Conservation (phyloP, 2,329 filamentous ascomycete species). For the Leptodontidium sp. region DNA sequence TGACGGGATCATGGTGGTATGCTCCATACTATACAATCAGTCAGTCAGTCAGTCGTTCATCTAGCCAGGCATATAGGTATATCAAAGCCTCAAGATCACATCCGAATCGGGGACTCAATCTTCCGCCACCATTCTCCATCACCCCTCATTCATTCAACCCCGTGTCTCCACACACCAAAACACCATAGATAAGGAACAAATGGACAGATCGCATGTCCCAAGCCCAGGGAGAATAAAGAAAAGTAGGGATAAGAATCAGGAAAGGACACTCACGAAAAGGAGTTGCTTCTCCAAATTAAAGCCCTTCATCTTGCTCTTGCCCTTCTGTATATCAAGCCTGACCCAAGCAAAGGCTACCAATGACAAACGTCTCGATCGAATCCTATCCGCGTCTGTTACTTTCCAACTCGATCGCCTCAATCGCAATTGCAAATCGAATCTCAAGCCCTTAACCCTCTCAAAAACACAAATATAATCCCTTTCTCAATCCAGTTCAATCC, state of each 20-base stretch:
- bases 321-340: too few relatives aligned
- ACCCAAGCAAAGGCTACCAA: too few relatives aligned
- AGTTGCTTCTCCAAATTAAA: constrained; percentile 15
- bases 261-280: neutral
- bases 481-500: too few relatives aligned
- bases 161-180: neutral
- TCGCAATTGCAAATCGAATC: too few relatives aligned
- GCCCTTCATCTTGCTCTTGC: neutral
- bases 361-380: too few relatives aligned
- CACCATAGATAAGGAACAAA: neutral
- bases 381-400: too few relatives aligned
- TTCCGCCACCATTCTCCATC: neutral
- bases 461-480: too few relatives aligned
- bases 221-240: neutral
- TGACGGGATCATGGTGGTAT: constrained; percentile 11
- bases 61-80: neutral
- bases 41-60: neutral
- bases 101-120: neutral
- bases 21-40: neutral
- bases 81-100: neutral
- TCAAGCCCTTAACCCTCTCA: too few relatives aligned
- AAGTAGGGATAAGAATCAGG: neutral
- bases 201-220: too few relatives aligned
- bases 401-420: too few relatives aligned
- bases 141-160: constrained; percentile 3